These are phyloP conservation scores for Bolboschoenoplectus hybrid DNA, from an alignment of 202 grass and related monocot genomes.

Conservation along the genomic window DNA sequence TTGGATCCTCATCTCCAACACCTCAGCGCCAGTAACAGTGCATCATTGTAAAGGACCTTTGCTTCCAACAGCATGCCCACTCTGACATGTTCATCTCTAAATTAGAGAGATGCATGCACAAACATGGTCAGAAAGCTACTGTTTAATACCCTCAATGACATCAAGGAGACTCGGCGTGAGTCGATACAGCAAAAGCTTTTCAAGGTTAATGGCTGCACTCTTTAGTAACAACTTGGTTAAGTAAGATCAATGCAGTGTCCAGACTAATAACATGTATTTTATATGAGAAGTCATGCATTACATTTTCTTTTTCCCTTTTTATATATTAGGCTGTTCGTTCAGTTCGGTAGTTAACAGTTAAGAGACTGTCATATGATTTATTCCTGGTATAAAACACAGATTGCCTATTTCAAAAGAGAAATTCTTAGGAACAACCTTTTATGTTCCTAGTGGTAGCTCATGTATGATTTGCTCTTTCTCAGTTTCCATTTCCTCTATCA, in stretches of 20 bases:
- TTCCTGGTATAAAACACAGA: background rate
- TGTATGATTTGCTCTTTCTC: conserved; percentile 18
- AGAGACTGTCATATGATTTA: background rate
- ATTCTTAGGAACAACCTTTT: background rate
- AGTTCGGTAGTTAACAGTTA: background rate
- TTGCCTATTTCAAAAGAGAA: background rate
- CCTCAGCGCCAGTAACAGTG: background rate
- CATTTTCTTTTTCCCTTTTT: background rate
- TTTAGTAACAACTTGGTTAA: background rate
- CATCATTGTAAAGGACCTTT: background rate
- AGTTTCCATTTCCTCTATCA: background rate
- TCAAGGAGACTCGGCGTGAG: background rate
- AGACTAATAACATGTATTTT: background rate
- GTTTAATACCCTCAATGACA: background rate
- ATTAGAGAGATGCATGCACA: background rate
- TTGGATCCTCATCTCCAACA: background rate
- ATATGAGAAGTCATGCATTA: background rate
- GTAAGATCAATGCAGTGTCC: background rate
- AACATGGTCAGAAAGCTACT: background rate
- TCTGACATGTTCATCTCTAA: background rate
- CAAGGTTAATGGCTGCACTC: too few species aligned
- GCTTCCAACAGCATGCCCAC: background rate
- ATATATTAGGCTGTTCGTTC: background rate
- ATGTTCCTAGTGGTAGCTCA: background rate
- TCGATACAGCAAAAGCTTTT: background rate